A percentile compares a stretch with the other conserved stretches of the same genome.
Conservation (phyloP, 768 basidiomycete species). For the Mycena olivaceomarginata region DNA sequence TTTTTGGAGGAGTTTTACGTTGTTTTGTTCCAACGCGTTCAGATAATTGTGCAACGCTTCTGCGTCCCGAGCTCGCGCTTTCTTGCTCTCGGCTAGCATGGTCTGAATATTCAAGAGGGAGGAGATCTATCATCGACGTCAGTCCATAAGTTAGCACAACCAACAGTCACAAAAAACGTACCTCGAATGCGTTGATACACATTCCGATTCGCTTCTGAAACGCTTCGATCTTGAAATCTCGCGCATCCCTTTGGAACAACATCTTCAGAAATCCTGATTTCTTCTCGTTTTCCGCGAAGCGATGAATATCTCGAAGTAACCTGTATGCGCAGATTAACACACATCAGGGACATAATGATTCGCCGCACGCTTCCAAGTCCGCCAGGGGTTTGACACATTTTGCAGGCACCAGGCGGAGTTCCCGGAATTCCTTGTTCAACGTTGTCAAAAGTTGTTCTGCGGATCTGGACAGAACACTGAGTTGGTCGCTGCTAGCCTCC, state of each 20-base stretch:
- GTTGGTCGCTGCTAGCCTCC: constrained; percentile 16
- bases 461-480: constrained; percentile 2
- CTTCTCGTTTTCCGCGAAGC: constrained; percentile 13
- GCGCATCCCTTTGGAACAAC: constrained; percentile 10
- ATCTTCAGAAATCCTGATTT: constrained; percentile 15
- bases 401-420: neutral
- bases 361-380: constrained; percentile 10
- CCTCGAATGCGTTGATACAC: constrained; percentile 12
- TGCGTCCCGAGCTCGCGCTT: constrained; percentile 17
- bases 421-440: constrained; percentile 24
- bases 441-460: constrained; percentile 21
- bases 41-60: constrained; percentile 8
- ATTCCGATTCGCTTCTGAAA: constrained; percentile 20
- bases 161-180: neutral
- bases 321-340: neutral
- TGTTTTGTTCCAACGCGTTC: constrained; percentile 13
- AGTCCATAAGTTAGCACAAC: too few species aligned
- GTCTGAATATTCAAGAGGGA: constrained; percentile 25
- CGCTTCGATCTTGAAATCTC: neutral
- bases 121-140: constrained; percentile 19
- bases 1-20: neutral
- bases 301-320: constrained; percentile 24
- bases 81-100: constrained; percentile 19
- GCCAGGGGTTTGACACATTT: constrained; percentile 13
- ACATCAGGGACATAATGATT: neutral